Percentiles rank a stretch among this genome's conserved stretches.
Evolutionary conservation across 495 filamentous ascomycete species (phyloP).

Genomic region (Tuber melanosporum): DNA sequence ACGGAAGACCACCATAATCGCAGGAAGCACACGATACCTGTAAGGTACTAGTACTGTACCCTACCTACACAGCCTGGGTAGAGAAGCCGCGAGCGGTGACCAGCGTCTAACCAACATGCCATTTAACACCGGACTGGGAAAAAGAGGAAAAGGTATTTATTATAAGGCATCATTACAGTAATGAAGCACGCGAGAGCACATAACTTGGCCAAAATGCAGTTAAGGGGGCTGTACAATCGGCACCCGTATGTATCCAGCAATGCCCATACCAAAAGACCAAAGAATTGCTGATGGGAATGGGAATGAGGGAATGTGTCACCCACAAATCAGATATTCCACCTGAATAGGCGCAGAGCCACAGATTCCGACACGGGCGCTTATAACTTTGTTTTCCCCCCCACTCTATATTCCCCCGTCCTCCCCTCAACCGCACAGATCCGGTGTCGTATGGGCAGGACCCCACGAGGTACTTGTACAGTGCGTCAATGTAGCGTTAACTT

Average conservation of each 20-base stretch:
- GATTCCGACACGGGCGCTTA: not conserved
- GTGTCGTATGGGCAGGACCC: not conserved
- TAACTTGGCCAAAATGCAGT: not conserved
- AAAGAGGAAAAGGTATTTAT: not conserved
- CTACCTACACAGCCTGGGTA: not conserved
- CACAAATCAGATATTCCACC: not conserved
- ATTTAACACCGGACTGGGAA: not conserved
- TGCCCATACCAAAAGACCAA: not conserved
- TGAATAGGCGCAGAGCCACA: not conserved
- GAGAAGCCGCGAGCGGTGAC: not conserved
- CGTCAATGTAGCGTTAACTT: not conserved
- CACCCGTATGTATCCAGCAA: not conserved
- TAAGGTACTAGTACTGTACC: not conserved
- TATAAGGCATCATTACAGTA: not conserved
- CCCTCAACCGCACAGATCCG: not conserved
- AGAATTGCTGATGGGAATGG: not conserved
- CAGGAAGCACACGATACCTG: not conserved
- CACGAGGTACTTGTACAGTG: not conserved
- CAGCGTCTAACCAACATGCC: not conserved
- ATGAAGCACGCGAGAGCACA: not conserved
- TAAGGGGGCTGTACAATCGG: not conserved
- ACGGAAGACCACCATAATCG: not conserved
- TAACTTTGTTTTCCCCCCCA: not conserved
- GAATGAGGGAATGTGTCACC: constrained; percentile 3
- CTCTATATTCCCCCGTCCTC: too few relatives aligned